Conservation (phyloP, 2,329 filamentous ascomycete genomes). For the Proliferodiscus dingleyae region DNA sequence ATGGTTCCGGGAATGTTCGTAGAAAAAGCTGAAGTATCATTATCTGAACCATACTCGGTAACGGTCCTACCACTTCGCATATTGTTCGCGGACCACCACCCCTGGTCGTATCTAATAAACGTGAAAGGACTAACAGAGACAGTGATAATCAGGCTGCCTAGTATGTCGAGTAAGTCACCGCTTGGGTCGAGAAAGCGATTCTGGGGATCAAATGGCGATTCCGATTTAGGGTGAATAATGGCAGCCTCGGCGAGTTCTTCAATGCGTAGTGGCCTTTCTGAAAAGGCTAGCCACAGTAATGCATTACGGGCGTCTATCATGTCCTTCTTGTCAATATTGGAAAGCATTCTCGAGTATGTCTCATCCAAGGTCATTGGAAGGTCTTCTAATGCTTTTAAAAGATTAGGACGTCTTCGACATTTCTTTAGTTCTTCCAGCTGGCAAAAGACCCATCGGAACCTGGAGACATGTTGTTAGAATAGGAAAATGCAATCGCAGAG, state of each 20-base stretch:
- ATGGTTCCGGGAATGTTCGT: too few species aligned
- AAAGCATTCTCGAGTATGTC: constrained; percentile 25
- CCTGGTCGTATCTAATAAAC: too few species aligned
- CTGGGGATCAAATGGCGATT: constrained; percentile 27
- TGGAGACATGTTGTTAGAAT: too few species aligned
- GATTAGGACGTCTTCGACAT: constrained; percentile 14
- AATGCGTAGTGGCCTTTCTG: constrained; percentile 19
- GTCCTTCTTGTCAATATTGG: constrained; percentile 17
- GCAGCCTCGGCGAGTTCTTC: constrained; percentile 25
- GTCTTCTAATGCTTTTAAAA: constrained; percentile 9
- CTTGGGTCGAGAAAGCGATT: constrained; percentile 30
- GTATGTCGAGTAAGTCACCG: constrained; percentile 1
- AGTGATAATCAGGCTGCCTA: constrained; percentile 1
- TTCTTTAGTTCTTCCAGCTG: constrained; percentile 28
- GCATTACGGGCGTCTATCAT: constrained; percentile 12
- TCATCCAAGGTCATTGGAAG: constrained; percentile 21
- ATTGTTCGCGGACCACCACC: too few species aligned
- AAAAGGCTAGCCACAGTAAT: constrained; percentile 24
- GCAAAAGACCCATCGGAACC: constrained; percentile 29
- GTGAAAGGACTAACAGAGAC: too few species aligned
- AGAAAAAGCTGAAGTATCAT: neutral
- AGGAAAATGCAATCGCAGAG: too few species aligned
- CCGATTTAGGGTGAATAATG: constrained; percentile 18
- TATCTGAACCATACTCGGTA: neutral
- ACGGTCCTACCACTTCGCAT: too few species aligned